Base-by-base conservation (phyloP, 306 rosid species). In the Glycine latifolia region DNA sequence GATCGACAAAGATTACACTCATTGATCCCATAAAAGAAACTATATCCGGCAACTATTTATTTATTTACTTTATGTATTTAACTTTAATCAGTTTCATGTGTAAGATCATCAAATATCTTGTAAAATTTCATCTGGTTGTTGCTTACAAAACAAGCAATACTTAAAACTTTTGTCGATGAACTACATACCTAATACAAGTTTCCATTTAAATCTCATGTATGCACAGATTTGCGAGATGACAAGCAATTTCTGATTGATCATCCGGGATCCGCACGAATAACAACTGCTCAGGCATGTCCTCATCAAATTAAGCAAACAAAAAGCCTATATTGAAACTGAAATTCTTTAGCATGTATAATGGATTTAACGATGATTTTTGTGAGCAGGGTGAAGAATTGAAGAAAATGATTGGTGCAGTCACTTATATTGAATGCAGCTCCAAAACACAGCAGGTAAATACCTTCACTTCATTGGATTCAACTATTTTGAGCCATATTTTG, bases 361-460 rank as follows among this genome's bases (percentile, higher is more conserved):
- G 7, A 63, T 12, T 62, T 74, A 63, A 84, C 65, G 47, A 62
- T 77, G 48, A 15, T 31, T 55, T 31, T 59, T 78, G 50, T 78
- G 56, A 65, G 68, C 90, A 94, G 97, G 97, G 98, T 77, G 97
- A 94, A 86, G 98, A 94, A 26, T 83, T 94, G 80, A 94, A 89
- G 97, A 94, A 91, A 86, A 71, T 85, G 82, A 94, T 94, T 66
- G 97, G 98, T 49, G 97, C 97, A 56, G 89, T 89, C 44, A 84
- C 86, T 17, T 94, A 92, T 68, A 84, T 91, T 70, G 98, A 94
- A 73, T 94, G 98, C 86, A 94, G 98, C 89, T 92, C 98, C 44
- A 94, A 94, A 87, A 92, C 97, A 66, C 98, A 94, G 67, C 97
- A 91, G 93, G 98, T 91, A 77, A 82, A 61, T 39, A 13, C 4